A percentile compares a stretch with the other conserved stretches of the same genome.
phyloP scores from a whole-genome alignment of 768 basidiomycete genomes.

The Agrocybe praecox region DNA sequence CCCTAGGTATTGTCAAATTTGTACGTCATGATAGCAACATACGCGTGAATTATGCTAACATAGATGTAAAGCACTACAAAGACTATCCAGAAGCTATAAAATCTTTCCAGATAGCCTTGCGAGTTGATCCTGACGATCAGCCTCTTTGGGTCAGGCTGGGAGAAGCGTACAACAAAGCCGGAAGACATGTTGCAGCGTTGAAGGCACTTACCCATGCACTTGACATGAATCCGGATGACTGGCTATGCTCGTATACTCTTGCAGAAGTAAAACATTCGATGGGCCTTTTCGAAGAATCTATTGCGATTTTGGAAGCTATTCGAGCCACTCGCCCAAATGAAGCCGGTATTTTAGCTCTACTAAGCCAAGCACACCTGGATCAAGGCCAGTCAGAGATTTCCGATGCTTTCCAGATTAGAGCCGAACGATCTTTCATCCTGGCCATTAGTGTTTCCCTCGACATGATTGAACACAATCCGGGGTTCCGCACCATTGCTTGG shows the following conservation, averaged over 20 bases:
- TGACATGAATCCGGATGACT: slow-evolving; percentile 74
- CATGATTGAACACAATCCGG: slow-evolving; percentile 51
- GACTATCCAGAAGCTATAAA: slow-evolving; percentile 79
- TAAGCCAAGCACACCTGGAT: slow-evolving; percentile 74
- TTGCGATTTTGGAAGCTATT: slow-evolving; percentile 62
- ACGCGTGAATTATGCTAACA: slow-evolving; percentile 6
- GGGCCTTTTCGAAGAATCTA: slow-evolving; percentile 76
- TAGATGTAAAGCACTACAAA: slow-evolving; percentile 51
- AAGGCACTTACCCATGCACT: slow-evolving; percentile 82
- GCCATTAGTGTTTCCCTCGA: slow-evolving; percentile 55
- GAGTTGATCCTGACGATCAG: slow-evolving; percentile 76
- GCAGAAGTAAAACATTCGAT: slow-evolving; percentile 83
- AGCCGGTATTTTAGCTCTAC: slow-evolving; percentile 67
- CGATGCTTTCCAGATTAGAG: slow-evolving; percentile 74
- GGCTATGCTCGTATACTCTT: slow-evolving; percentile 83
- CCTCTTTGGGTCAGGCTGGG: slow-evolving; percentile 90
- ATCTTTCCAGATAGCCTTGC: slow-evolving; percentile 83
- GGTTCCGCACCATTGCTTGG: slow-evolving; percentile 79
- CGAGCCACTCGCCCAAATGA: slow-evolving; percentile 62
- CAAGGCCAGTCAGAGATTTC: slow-evolving; percentile 65
- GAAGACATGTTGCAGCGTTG: slow-evolving; percentile 85
- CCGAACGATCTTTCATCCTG: slow-evolving; percentile 71
- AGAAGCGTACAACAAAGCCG: slow-evolving; percentile 87
- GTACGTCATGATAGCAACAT: slow-evolving; percentile 46
- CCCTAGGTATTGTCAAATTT: slow-evolving; percentile 87